Evolutionary conservation across 768 basidiomycete genomes (phyloP).

Genomic region (Polyporus arcularius): DNA sequence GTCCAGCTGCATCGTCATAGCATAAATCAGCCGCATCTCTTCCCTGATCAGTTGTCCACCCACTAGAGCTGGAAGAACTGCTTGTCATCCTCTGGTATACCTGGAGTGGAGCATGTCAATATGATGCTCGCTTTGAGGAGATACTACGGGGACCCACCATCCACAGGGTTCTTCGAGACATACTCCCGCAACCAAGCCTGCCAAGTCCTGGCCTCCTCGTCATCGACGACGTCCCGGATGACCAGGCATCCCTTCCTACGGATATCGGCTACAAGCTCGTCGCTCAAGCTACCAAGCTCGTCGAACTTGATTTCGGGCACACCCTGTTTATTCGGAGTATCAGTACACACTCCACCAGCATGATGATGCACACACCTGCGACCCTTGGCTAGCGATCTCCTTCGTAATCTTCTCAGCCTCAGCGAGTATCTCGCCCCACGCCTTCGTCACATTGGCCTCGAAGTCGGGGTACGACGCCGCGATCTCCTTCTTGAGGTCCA

Average conservation of each 20-base stretch:
- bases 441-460: conserved; percentile 46
- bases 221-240: conserved; percentile 60
- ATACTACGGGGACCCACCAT: conserved; percentile 40
- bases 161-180: conserved; percentile 55
- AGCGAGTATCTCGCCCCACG: conserved; percentile 60
- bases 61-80: conserved; percentile 79
- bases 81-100: conserved; percentile 56
- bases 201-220: conserved; percentile 58
- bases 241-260: conserved; percentile 60
- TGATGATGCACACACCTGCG: conserved; percentile 22
- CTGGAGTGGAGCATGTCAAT: conserved; percentile 32
- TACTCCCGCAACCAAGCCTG: conserved; percentile 57
- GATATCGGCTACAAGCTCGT: conserved; percentile 50
- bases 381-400: conserved; percentile 47
- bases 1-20: conserved; percentile 40
- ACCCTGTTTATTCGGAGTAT: conserved; percentile 38
- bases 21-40: too few species aligned
- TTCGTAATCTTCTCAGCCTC: conserved; percentile 50
- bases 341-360: neutral
- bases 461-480: conserved; percentile 53
- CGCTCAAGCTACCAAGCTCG: conserved; percentile 48
- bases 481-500: conserved; percentile 59
- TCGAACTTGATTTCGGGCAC: conserved; percentile 64
- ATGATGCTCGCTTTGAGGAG: neutral
- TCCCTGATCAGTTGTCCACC: conserved; percentile 20